Evolutionary conservation across 257 asterid genomes (phyloP), one percentile per base, ranked within the genome.

Genomic region (Datura wrightii): DNA sequence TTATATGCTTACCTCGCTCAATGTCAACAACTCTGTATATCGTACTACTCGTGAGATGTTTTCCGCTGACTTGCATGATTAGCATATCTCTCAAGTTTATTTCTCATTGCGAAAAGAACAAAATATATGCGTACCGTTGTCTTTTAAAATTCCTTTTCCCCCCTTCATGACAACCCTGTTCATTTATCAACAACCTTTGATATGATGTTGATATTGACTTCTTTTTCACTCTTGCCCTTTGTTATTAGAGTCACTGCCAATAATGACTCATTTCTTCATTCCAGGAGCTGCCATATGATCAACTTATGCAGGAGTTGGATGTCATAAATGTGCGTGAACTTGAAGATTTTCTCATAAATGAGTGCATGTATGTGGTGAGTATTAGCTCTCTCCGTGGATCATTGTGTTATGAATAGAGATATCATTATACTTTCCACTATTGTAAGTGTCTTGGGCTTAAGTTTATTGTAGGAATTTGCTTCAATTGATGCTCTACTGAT

Each of bases 361-460:
- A 94, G 92, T 97, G 99, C 92, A 95, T 97, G 99, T 94, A 97
- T 89, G 97, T 90, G 97, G 99, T 97, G 91, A 85, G 99, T 88
- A 70, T 84, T 74, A 62, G 42, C 71, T 76, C 78, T 52, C 9
- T 82, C 63, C 76, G 54, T 71, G 55, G 19, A n/a, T 69, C 58
- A 37, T 56, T 76, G 36, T 24, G 59, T 65, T 36, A 65, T 44
- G n/a, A 71, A 71, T 70, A 46, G 62, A 48, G 72, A 44, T 34
- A 10, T 46, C n/a, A 6, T 74, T 74, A n/a, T 48, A 74, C 80
- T 48, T 24, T 48, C 80, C 42, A 13, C 46, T 50, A 31, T 50
- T 50, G 60, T 13, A 76, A 76, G 46, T 13, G 46, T 76, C 24
- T 50, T 52, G 82, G 31, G 34, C 82, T 76, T 7, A 31, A 52